These are phyloP conservation scores for Gardenia jasminoides DNA, from an alignment of 257 asterid genomes.

Conservation along the genomic window DNA sequence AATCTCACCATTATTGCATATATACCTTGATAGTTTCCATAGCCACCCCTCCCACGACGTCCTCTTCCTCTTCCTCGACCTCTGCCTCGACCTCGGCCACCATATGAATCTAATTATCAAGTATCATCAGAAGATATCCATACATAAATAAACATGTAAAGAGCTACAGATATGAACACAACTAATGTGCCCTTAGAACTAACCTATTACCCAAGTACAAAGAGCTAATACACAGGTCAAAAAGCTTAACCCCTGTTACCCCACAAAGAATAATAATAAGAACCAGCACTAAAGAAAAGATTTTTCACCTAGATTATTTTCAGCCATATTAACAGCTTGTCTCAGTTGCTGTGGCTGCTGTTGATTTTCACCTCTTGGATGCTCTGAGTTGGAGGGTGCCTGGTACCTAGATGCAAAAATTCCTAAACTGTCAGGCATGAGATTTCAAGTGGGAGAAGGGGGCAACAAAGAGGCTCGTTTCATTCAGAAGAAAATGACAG, in stretches of 20 bases:
- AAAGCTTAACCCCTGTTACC: not conserved
- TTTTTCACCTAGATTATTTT: slow-evolving; percentile 35
- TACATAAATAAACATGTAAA: not conserved
- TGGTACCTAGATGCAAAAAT: slow-evolving; percentile 37
- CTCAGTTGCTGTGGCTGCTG: slow-evolving; percentile 28
- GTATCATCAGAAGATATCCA: not conserved
- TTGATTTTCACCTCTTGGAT: slow-evolving; percentile 23
- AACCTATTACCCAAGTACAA: not conserved
- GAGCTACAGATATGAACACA: not conserved
- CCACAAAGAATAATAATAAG: not conserved
- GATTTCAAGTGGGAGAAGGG: not conserved
- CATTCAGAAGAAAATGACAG: slow-evolving; percentile 1
- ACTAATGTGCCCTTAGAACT: not conserved
- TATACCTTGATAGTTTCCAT: slow-evolving; percentile 47
- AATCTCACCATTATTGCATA: not conserved
- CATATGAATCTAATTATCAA: slow-evolving; percentile 28
- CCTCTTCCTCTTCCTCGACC: slow-evolving; percentile 41
- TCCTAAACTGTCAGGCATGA: slow-evolving; percentile 5
- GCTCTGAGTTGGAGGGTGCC: slow-evolving; percentile 35
- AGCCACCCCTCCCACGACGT: slow-evolving; percentile 37
- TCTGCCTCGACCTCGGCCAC: slow-evolving; percentile 34
- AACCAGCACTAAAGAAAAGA: not conserved
- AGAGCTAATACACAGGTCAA: not conserved
- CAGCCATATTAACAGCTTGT: slow-evolving; percentile 19
- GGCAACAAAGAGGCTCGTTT: not conserved